Evolutionary conservation across 2,329 filamentous ascomycete genomes (phyloP).

Genomic region (Pseudomassariella vexata): DNA sequence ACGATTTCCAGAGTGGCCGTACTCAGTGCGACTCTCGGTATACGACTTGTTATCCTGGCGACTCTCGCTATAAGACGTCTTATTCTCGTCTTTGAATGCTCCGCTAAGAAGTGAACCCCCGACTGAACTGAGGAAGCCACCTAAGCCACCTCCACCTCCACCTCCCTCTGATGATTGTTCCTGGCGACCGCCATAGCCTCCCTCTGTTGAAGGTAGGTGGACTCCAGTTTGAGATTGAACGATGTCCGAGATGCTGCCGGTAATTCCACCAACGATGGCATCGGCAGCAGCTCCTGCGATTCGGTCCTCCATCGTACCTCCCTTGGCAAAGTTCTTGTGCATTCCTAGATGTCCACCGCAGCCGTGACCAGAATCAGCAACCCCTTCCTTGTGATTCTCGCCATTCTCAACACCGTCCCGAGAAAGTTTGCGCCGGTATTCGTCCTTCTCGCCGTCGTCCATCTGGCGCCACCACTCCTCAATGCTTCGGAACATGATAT

Average conservation of each 20-base stretch:
- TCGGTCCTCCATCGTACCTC: constrained; percentile 47
- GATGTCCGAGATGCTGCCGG: constrained; percentile 43
- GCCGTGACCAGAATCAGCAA: constrained; percentile 78
- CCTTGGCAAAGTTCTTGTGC: constrained; percentile 55
- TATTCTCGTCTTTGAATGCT: constrained; percentile 49
- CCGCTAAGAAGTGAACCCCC: constrained; percentile 62
- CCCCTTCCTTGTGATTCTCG: constrained; percentile 81
- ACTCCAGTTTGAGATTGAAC: constrained; percentile 39
- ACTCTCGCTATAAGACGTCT: constrained; percentile 45
- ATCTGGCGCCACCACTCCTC: constrained; percentile 77
- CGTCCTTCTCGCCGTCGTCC: constrained; percentile 54
- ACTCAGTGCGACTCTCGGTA: constrained; percentile 55
- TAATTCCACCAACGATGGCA: constrained; percentile 52
- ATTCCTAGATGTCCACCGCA: constrained; percentile 74
- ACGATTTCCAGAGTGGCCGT: constrained; percentile 49
- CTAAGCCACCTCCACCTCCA: constrained; percentile 59
- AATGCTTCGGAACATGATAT: constrained; percentile 73
- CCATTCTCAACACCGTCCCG: constrained; percentile 71
- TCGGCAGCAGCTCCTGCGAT: constrained; percentile 51
- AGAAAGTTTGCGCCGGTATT: constrained; percentile 69
- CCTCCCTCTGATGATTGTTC: constrained; percentile 43
- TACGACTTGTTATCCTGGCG: constrained; percentile 54
- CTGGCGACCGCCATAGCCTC: constrained; percentile 27
- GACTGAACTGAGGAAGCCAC: constrained; percentile 64
- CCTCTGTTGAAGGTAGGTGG: constrained; percentile 5